Percentiles rank a stretch among this genome's conserved stretches.
These are phyloP conservation scores for Podaxis sp. DNA, from an alignment of 768 basidiomycete species.

Conservation along the genomic window DNA sequence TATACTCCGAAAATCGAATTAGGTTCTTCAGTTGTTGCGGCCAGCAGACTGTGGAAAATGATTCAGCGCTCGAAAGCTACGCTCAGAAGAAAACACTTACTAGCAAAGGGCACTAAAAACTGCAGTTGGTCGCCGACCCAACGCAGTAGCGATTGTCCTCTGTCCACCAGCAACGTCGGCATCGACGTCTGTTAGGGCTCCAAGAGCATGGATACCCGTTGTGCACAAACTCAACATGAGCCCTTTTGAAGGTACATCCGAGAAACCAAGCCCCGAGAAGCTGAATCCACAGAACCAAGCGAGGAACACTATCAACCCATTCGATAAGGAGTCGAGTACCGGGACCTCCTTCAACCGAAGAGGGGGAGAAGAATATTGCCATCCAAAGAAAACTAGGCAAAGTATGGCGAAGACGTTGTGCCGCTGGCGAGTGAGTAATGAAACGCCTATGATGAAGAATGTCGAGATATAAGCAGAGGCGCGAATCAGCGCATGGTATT, in stretches of 20 bases:
- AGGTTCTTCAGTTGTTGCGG: constrained; percentile 12
- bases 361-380: constrained; percentile 20
- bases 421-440: constrained; percentile 11
- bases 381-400: constrained; percentile 14
- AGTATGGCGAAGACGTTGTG: constrained; percentile 15
- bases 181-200: constrained; percentile 18
- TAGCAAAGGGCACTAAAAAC: constrained; percentile 18
- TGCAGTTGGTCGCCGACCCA: constrained; percentile 15
- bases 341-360: constrained; percentile 19
- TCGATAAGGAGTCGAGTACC: constrained; percentile 17
- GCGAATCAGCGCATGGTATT: constrained; percentile 16
- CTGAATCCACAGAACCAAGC: constrained; percentile 21
- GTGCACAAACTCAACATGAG: constrained; percentile 18
- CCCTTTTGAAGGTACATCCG: constrained; percentile 11
- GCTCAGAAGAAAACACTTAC: constrained; percentile 3
- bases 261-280: constrained; percentile 13
- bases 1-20: constrained; percentile 16
- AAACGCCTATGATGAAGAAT: constrained; percentile 9
- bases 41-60: constrained; percentile 2
- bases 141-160: constrained; percentile 18
- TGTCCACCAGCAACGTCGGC: constrained; percentile 17
- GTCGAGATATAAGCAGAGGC: constrained; percentile 18
- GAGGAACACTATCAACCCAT: constrained; percentile 18
- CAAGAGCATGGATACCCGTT: constrained; percentile 18
- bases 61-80: background rate